phyloP scores from a whole-genome alignment of 2,329 filamentous ascomycete species.

The Neopestalotiopsis rosae region DNA sequence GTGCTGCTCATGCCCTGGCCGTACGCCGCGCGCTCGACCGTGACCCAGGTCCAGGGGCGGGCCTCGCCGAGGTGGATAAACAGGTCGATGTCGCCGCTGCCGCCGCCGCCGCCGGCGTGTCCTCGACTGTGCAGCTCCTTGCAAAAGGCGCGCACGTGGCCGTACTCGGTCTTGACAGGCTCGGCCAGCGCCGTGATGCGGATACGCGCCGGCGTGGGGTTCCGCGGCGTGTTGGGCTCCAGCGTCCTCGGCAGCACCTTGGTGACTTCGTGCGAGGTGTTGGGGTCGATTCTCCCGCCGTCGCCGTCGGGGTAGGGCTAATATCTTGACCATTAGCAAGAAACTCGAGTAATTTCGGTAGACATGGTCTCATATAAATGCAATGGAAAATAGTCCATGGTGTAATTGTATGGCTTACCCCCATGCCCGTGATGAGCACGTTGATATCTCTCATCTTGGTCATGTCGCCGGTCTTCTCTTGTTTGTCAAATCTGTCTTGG shows the following conservation, averaged over 20 bases:
- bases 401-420: neutral
- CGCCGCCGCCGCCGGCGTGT: neutral
- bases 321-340: too few species aligned
- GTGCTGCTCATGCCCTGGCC: constrained; percentile 18
- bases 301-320: constrained; percentile 16
- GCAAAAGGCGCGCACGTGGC: constrained; percentile 4
- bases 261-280: constrained; percentile 15
- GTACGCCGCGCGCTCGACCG: constrained; percentile 15
- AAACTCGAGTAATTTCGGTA: too few species aligned
- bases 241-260: constrained; percentile 9
- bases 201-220: constrained; percentile 10
- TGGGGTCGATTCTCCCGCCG: constrained; percentile 16
- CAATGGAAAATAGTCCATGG: too few species aligned
- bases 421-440: constrained; percentile 14
- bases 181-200: constrained; percentile 7
- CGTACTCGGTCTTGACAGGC: constrained; percentile 15
- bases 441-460: constrained; percentile 10
- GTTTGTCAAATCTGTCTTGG: too few species aligned
- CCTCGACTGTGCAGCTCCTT: neutral
- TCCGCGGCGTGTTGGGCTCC: constrained; percentile 15
- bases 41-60: constrained; percentile 3
- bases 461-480: neutral
- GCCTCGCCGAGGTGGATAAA: constrained; percentile 19
- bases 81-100: neutral
- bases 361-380: too few species aligned